Base-by-base conservation (phyloP, 371 early-diverging fungal genomes). In the Fennellomyces sp. region DNA sequence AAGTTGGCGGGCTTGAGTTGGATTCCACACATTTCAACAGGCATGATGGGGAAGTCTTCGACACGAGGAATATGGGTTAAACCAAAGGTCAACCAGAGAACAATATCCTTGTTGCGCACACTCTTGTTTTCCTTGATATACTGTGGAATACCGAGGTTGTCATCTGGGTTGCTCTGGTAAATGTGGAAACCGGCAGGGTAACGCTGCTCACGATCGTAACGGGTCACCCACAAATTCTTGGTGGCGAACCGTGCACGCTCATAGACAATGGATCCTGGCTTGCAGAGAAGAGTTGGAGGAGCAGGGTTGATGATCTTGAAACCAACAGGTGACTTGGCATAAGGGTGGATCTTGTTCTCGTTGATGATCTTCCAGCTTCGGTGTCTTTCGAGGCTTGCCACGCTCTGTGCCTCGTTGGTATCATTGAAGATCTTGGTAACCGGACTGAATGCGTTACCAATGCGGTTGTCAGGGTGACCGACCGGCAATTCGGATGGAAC, bases 151-250 rank as follows among this genome's bases (percentile, higher is more conserved):
- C 68, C 66, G 8, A 71, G 65, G 8, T 49, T 21, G 15, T 49
- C 49, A 11, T 61, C 61, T 17, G 67, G 69, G 5, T 56, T 53
- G 19, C 71, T 65, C 58, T 76, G 75, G 27, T 76, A 74, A 55
- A 72, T 71, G 49, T 78, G 73, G 58, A 76, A 73, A 7, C 80
- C 80, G 51, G 67, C 79, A 42, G 80, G 72, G 59, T 64, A 80
- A n/a, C n/a, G n/a, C n/a, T 80, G 72, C 3, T 76, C 38, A 17
- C 65, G 65, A 26, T 80, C 36, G 47, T 80, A 76, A 23, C 66
- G 75, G 2, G 80, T 78, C n/a, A 79, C 80, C 80, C 80, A 80
- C 13, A 80, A 30, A 12, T 70, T 69, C 62, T 78, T 67, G 38
- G 62, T 66, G 13, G 79, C 75, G 52, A 78, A 80, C 25, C 62